phyloP scores from a whole-genome alignment of 1,284 basidiomycete species.

The Agroathelia rolfsii region DNA sequence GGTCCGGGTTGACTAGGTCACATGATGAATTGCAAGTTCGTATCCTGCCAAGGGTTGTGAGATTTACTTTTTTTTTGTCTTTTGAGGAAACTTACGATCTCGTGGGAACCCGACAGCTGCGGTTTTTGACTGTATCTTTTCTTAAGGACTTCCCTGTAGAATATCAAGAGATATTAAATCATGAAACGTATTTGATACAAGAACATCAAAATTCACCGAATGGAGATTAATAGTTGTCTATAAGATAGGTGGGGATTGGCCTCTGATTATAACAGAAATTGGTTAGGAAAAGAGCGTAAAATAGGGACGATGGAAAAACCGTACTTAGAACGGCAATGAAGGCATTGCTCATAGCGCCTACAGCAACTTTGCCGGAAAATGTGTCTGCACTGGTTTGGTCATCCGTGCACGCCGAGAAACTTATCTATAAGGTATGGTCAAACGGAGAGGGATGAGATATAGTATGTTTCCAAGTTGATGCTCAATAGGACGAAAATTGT shows the following conservation, averaged over 20 bases:
- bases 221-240: slow-evolving; percentile 55
- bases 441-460: too few species aligned
- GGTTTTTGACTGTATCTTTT: slow-evolving; percentile 73
- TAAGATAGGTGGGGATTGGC: slow-evolving; percentile 65
- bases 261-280: slow-evolving; percentile 22
- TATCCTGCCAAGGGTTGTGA: slow-evolving; percentile 18
- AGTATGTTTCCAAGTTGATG: not conserved
- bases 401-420: slow-evolving; percentile 72
- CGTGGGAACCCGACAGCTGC: slow-evolving; percentile 66
- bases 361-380: slow-evolving; percentile 36
- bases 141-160: slow-evolving; percentile 36
- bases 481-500: not conserved
- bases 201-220: slow-evolving; percentile 49
- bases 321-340: slow-evolving; percentile 17
- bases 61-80: slow-evolving; percentile 1
- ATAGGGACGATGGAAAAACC: slow-evolving; percentile 1
- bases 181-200: not conserved
- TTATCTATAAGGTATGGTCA: too few species aligned
- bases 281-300: not conserved
- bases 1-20: too few species aligned
- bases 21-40: slow-evolving; percentile 23
- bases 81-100: slow-evolving; percentile 40
- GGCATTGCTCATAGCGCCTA: slow-evolving; percentile 63
- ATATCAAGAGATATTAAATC: not conserved
- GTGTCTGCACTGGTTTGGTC: slow-evolving; percentile 63